These are phyloP conservation scores for Naganishia kalamii DNA, from an alignment of 768 basidiomycete genomes.

Conservation along the genomic window DNA sequence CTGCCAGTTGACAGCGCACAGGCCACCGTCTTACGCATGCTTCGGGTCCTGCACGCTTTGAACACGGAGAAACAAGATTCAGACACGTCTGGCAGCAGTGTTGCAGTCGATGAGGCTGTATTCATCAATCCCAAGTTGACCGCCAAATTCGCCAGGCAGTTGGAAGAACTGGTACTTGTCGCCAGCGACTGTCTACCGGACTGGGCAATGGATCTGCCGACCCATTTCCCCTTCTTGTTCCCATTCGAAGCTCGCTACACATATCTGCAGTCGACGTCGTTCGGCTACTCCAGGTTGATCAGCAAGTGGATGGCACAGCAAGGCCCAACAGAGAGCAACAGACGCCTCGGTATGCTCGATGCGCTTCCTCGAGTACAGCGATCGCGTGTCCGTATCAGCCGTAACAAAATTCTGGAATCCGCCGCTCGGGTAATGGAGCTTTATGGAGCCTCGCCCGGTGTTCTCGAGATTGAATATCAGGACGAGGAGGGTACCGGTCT, in stretches of 20 bases:
- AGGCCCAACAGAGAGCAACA: constrained; percentile 63
- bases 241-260: constrained; percentile 96
- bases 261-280: constrained; percentile 94
- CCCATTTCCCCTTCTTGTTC: constrained; percentile 97
- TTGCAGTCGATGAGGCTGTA: constrained; percentile 63
- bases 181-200: constrained; percentile 86
- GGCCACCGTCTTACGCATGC: constrained; percentile 80
- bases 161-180: constrained; percentile 98
- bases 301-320: constrained; percentile 91
- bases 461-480: constrained; percentile 96
- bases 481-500: constrained; percentile 97
- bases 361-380: constrained; percentile 87
- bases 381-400: constrained; percentile 93
- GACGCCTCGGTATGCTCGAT: constrained; percentile 83
- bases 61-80: constrained; percentile 55
- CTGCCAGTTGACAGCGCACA: constrained; percentile 77
- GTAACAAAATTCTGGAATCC: constrained; percentile 89
- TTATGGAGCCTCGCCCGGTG: constrained; percentile 86
- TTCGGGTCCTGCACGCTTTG: constrained; percentile 77
- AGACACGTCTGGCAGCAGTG: constrained; percentile 1
- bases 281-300: constrained; percentile 92
- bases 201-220: constrained; percentile 92
- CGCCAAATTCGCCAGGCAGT: constrained; percentile 90
- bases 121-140: constrained; percentile 98
- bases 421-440: constrained; percentile 87